These are phyloP conservation scores for Lodderomyces parapsilosis DNA, from an alignment of 1,139 yeast species.

Conservation along the genomic window DNA sequence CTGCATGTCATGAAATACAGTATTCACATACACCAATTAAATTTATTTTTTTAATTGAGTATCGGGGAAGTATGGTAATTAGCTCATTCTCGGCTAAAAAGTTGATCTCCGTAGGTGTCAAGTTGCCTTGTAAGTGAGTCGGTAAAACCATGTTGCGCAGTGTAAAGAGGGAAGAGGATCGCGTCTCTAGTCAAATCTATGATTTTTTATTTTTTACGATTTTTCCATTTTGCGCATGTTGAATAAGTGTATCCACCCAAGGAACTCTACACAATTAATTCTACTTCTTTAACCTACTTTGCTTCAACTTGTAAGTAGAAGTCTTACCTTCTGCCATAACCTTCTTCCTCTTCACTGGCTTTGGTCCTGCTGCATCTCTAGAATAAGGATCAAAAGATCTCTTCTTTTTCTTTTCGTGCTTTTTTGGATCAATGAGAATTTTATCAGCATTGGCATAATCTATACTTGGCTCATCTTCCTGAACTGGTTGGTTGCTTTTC, in stretches of 20 bases:
- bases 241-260: too few species aligned
- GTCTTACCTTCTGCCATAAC: conserved; percentile 46
- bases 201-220: too few species aligned
- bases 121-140: conserved; percentile 49
- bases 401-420: conserved; percentile 26
- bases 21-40: conserved; percentile 55
- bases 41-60: conserved; percentile 60
- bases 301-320: conserved; percentile 42
- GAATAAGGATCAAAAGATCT: conserved; percentile 64
- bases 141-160: conserved; percentile 61
- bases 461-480: conserved; percentile 24
- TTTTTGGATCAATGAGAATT: conserved; percentile 33
- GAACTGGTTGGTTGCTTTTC: conserved; percentile 12
- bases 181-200: not conserved
- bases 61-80: conserved; percentile 73
- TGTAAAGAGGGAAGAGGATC: not conserved
- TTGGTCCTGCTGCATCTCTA: conserved; percentile 47
- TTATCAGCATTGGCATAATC: conserved; percentile 53
- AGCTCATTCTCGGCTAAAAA: conserved; percentile 82
- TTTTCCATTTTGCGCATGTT: too few species aligned
- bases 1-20: not conserved
- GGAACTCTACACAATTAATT: not conserved
- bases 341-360: conserved; percentile 46
- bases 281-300: conserved; percentile 2
- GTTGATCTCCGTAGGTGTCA: conserved; percentile 76